Conservation (phyloP, 352 stramenopile species). For the Pythium brachiatum region DNA sequence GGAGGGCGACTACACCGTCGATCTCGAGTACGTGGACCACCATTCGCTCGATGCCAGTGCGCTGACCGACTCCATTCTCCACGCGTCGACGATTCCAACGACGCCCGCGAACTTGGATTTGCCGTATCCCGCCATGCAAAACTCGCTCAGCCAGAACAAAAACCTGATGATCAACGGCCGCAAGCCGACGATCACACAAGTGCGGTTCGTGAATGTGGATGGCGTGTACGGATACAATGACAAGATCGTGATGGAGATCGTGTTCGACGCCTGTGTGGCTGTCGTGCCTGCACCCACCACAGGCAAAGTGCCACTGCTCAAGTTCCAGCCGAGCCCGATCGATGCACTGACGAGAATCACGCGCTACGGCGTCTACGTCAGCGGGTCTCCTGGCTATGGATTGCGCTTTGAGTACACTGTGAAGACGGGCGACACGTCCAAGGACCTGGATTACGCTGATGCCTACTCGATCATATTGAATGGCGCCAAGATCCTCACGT, state of each 20-base stretch:
- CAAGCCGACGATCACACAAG: slow-evolving; percentile 53
- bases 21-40: slow-evolving; percentile 81
- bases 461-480: slow-evolving; percentile 60
- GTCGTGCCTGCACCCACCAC: slow-evolving; percentile 30
- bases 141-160: slow-evolving; percentile 68
- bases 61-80: slow-evolving; percentile 46
- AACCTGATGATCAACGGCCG: slow-evolving; percentile 66
- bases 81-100: slow-evolving; percentile 66
- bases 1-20: slow-evolving; percentile 68
- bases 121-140: slow-evolving; percentile 60
- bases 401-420: slow-evolving; percentile 78
- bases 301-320: slow-evolving; percentile 38
- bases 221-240: slow-evolving; percentile 58
- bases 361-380: slow-evolving; percentile 56
- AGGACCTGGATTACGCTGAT: slow-evolving; percentile 63
- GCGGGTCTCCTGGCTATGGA: slow-evolving; percentile 41
- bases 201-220: slow-evolving; percentile 56
- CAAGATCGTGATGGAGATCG: slow-evolving; percentile 58
- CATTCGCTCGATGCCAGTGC: slow-evolving; percentile 71
- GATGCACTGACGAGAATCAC: slow-evolving; percentile 40
- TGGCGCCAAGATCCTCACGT: slow-evolving; percentile 69
- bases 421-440: slow-evolving; percentile 62
- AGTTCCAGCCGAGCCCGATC: slow-evolving; percentile 50
- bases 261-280: slow-evolving; percentile 64
- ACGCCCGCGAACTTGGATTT: slow-evolving; percentile 64